Evolutionary conservation across 2,329 filamentous ascomycete genomes (phyloP).

Genomic region (Tetracladium maxilliforme): DNA sequence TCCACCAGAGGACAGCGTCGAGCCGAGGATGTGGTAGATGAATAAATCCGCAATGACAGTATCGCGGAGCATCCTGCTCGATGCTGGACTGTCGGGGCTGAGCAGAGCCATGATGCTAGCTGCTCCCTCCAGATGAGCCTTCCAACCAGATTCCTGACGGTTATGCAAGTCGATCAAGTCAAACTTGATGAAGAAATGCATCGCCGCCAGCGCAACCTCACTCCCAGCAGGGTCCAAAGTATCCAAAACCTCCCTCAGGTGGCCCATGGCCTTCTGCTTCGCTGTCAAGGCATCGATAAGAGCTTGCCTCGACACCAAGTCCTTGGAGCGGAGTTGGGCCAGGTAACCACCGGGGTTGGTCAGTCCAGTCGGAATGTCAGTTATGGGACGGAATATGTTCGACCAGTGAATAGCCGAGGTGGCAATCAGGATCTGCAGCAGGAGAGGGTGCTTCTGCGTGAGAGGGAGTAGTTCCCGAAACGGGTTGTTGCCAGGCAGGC

Average conservation of each 20-base stretch:
- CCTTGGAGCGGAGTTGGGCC: constrained; percentile 9
- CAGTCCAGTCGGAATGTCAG: constrained; percentile 13
- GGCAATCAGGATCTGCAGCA: constrained; percentile 31
- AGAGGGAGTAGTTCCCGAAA: constrained; percentile 32
- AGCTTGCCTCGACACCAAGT: too few species aligned
- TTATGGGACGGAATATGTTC: constrained; percentile 22
- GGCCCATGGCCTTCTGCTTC: too few species aligned
- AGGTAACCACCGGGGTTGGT: too few species aligned
- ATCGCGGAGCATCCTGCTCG: constrained; percentile 22
- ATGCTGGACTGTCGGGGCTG: too few species aligned
- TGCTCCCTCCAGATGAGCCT: constrained; percentile 1
- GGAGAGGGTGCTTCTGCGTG: constrained; percentile 26
- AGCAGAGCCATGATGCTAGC: background rate
- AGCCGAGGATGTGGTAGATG: constrained; percentile 25
- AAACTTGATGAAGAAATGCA: constrained; percentile 1
- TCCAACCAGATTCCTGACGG: background rate
- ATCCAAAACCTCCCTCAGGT: constrained; percentile 28
- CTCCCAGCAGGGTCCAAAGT: constrained; percentile 24
- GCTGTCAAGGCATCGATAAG: constrained; percentile 30
- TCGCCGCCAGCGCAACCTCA: constrained; percentile 14
- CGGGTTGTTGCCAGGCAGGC: constrained; percentile 26
- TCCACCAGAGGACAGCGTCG: constrained; percentile 19
- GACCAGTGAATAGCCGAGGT: constrained; percentile 33
- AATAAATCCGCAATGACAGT: constrained; percentile 20
- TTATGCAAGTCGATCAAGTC: constrained; percentile 1